Percentiles rank a stretch among this genome's conserved stretches.
These are phyloP conservation scores for Echinosophora koreensis DNA, from an alignment of 306 rosid species.

Conservation along the genomic window DNA sequence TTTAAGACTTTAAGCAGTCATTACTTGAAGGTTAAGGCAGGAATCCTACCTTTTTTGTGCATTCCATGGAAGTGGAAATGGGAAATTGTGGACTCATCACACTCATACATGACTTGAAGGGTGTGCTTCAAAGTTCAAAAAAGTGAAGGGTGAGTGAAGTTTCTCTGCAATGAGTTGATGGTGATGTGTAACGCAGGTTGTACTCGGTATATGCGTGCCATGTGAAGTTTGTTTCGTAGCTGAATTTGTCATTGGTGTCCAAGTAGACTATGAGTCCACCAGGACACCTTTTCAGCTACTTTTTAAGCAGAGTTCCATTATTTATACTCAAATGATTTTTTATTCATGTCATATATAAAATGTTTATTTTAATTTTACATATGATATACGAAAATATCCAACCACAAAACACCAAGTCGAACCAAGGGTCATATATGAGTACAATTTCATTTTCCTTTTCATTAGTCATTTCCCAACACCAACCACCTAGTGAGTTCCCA, in stretches of 20 bases:
- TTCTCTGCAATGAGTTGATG: conserved; percentile 48
- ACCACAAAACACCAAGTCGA: no score
- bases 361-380: no score
- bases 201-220: conserved; percentile 43
- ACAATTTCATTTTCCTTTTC: no score
- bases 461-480: conserved; percentile 12
- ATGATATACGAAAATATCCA: no score
- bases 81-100: conserved; percentile 5
- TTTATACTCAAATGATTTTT: no score
- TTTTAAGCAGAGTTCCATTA: not conserved
- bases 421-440: no score
- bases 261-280: conserved; percentile 59
- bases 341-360: no score
- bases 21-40: conserved; percentile 61
- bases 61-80: conserved; percentile 17
- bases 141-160: conserved; percentile 41
- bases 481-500: not conserved
- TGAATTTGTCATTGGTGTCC: conserved; percentile 53
- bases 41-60: conserved; percentile 49
- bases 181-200: conserved; percentile 58
- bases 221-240: conserved; percentile 64
- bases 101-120: not conserved
- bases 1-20: conserved; percentile 14
- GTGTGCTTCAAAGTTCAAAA: conserved; percentile 34
- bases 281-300: conserved; percentile 38